Conservation (phyloP, 2,329 filamentous ascomycete genomes). For the Periglandula ipomoeae region DNA sequence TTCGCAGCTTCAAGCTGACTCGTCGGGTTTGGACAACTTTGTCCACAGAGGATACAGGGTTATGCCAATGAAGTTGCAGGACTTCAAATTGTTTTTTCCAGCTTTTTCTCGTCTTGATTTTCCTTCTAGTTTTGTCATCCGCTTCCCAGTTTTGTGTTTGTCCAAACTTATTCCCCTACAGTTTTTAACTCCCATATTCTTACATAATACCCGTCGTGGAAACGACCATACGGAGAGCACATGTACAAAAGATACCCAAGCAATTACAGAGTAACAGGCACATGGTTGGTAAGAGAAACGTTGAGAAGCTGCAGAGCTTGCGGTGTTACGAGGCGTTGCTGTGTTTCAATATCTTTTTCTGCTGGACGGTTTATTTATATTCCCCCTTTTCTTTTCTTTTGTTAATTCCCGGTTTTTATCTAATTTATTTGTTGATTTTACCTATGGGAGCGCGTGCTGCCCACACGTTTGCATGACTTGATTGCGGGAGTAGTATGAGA, state of each 20-base stretch:
- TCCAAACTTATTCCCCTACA: background rate
- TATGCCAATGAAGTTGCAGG: too few species aligned
- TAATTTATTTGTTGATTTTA: background rate
- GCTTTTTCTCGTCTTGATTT: too few species aligned
- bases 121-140: background rate
- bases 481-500: background rate
- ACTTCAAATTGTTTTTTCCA: too few species aligned
- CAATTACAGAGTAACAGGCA: slow-evolving; percentile 1
- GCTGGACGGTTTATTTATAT: background rate
- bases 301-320: slow-evolving; percentile 6
- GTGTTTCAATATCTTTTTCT: background rate
- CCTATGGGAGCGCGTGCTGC: background rate
- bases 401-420: background rate
- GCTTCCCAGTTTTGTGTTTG: background rate
- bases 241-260: slow-evolving; percentile 10
- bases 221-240: slow-evolving; percentile 1
- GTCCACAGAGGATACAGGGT: too few species aligned
- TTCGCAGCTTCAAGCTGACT: background rate
- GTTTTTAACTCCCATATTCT: background rate
- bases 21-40: background rate
- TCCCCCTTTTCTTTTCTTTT: background rate
- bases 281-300: slow-evolving; percentile 2
- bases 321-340: slow-evolving; percentile 8
- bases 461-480: background rate
- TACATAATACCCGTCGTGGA: slow-evolving; percentile 7